phyloP scores from a whole-genome alignment of 306 rosid genomes.

The Cucurbita ficifolia region DNA sequence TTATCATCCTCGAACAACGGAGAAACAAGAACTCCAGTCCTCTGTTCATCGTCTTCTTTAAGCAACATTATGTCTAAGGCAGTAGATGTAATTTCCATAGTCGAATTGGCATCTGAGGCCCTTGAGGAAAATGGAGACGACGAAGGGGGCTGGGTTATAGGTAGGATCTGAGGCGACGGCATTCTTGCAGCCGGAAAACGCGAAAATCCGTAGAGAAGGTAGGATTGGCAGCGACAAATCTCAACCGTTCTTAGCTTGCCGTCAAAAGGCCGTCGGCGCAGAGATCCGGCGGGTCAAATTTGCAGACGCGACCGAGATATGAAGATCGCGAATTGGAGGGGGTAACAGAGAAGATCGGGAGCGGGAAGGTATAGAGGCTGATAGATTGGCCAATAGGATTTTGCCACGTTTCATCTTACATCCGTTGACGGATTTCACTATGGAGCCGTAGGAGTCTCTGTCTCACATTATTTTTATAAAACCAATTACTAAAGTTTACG shows the following conservation, averaged over 20 bases:
- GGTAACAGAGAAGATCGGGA: not conserved
- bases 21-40: constrained; percentile 22
- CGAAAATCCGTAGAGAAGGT: not conserved
- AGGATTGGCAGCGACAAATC: not conserved
- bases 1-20: constrained; percentile 25
- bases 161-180: constrained; percentile 50
- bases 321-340: not conserved
- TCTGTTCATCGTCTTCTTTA: constrained; percentile 25
- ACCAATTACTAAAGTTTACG: no score
- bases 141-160: constrained; percentile 23
- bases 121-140: not conserved
- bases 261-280: not conserved
- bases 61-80: constrained; percentile 12
- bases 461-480: not conserved
- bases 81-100: not conserved
- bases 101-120: constrained; percentile 3
- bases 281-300: not conserved
- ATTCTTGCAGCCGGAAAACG: constrained; percentile 13
- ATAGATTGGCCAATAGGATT: not conserved
- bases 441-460: not conserved
- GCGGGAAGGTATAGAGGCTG: not conserved
- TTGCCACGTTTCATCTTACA: not conserved
- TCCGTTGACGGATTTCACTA: not conserved
- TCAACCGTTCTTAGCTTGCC: not conserved
- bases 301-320: not conserved